Evolutionary conservation across 768 basidiomycete genomes (phyloP), one percentile per base, ranked within the genome.

Genomic region (Naematelia encephala): DNA sequence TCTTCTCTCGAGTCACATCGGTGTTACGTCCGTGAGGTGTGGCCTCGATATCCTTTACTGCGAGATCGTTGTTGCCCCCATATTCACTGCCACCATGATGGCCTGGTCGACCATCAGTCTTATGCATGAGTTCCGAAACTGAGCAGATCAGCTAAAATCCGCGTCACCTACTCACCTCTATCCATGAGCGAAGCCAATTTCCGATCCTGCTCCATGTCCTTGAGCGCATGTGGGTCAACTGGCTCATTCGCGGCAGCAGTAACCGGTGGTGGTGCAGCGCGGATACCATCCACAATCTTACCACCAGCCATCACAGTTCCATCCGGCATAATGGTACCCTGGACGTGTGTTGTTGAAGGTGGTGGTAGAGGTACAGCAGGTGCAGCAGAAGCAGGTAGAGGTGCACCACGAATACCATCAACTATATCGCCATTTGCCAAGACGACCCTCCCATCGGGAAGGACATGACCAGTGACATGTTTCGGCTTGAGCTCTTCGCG

Each of bases 191-290:
- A 58, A 11, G 67, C 66, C 11, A 77, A 59, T 49, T 66, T 67
- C 42, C 46, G 44, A 57, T 77, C 76, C 61, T 77, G 74, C 47
- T 77, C 70, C 46, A 59, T 22, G 53, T 77, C 67, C 57, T 70
- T 70, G 21, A 58, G 39, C 8, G 34, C 55, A 22, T 57, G 57
- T n/a, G 65, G 46, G 19, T 59, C 51, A 39, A 61, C 39, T 28
- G 53, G 47, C n/a, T 46, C 53, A 2, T 16, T 8, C 12, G 19
- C 47, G n/a, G 29, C 28, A 19, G 48, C 51, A 0, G 44, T 12
- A 19, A 56, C 50, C 21, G 52, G 39, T 16, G 50, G 14, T 25
- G 70, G 68, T 42, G 51, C 51, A 30, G 66, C 67, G 10, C 64
- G 59, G 50, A 74, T 66, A 48, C 70, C 73, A 65, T 72, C 68